phyloP scores from a whole-genome alignment of 257 asterid genomes.

The Perilla frutescens region DNA sequence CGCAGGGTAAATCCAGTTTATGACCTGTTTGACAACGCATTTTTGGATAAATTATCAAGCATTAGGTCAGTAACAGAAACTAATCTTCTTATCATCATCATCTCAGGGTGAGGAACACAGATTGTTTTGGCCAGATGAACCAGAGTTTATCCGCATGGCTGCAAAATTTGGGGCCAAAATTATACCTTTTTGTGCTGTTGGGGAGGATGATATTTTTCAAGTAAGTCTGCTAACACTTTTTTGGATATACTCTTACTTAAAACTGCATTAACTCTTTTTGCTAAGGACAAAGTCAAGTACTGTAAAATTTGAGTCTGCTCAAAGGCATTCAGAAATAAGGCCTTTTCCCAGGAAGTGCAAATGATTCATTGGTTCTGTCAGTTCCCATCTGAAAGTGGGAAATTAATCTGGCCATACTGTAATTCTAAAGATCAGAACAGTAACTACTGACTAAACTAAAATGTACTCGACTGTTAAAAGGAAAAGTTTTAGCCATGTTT shows the following conservation, averaged over 20 bases:
- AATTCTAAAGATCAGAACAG: background rate
- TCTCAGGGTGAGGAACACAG: constrained; percentile 32
- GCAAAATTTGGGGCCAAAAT: constrained; percentile 32
- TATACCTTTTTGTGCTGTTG: constrained; percentile 33
- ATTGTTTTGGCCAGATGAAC: constrained; percentile 27
- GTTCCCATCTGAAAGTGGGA: no score
- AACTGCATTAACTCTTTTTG: background rate
- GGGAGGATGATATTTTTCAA: constrained; percentile 35
- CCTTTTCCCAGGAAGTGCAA: no score
- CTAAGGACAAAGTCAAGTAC: background rate
- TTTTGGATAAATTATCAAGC: background rate
- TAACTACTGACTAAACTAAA: no score
- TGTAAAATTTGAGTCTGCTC: background rate
- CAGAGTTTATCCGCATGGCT: constrained; percentile 38
- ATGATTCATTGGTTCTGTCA: background rate
- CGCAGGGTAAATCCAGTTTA: constrained; percentile 22
- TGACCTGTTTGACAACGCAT: no score
- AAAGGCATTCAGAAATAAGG: background rate
- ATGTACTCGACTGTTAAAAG: no score
- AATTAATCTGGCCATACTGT: no score
- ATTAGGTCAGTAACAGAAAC: background rate
- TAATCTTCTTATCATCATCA: background rate
- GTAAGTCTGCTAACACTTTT: background rate
- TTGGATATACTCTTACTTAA: no score
- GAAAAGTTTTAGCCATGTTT: no score